Percentiles rank a stretch among this genome's conserved stretches.
Conservation (phyloP, 257 asterid genomes). For the Misopates orontium region DNA sequence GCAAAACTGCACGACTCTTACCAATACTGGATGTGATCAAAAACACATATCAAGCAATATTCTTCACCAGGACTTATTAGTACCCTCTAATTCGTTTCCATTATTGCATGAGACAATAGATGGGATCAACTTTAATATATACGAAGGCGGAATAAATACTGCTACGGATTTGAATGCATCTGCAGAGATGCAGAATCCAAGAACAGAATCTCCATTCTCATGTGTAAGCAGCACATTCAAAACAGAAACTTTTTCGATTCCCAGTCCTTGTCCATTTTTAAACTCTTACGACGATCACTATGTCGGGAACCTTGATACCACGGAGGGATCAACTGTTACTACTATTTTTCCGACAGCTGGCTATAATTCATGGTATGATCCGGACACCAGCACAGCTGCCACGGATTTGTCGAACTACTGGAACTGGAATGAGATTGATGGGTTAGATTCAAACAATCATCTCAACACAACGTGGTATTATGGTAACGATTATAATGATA, state of each 20-base stretch:
- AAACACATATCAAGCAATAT: constrained; percentile 7
- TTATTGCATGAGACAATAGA: too few species aligned
- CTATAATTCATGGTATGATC: constrained; percentile 31
- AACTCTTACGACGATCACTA: constrained; percentile 15
- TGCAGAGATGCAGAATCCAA: not conserved
- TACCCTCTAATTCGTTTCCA: too few species aligned
- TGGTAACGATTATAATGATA: constrained; percentile 27
- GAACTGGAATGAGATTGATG: constrained; percentile 47
- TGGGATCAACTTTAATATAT: constrained; percentile 12
- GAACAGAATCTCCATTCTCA: constrained; percentile 13
- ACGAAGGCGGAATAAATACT: too few species aligned
- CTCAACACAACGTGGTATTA: constrained; percentile 42
- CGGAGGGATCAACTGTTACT: constrained; percentile 36
- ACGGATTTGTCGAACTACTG: constrained; percentile 25
- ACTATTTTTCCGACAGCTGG: constrained; percentile 29
- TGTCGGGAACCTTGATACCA: constrained; percentile 25
- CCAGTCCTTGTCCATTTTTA: constrained; percentile 14
- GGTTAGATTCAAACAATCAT: constrained; percentile 39
- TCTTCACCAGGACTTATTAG: constrained; percentile 24
- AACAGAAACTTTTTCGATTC: constrained; percentile 9
- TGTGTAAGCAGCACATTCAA: constrained; percentile 25
- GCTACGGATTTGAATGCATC: too few species aligned
- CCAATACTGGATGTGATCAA: constrained; percentile 8
- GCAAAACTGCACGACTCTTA: too few species aligned
- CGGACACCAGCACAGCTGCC: constrained; percentile 14